phyloP scores from a whole-genome alignment of 352 stramenopile species.

The Discostella stelligera region DNA sequence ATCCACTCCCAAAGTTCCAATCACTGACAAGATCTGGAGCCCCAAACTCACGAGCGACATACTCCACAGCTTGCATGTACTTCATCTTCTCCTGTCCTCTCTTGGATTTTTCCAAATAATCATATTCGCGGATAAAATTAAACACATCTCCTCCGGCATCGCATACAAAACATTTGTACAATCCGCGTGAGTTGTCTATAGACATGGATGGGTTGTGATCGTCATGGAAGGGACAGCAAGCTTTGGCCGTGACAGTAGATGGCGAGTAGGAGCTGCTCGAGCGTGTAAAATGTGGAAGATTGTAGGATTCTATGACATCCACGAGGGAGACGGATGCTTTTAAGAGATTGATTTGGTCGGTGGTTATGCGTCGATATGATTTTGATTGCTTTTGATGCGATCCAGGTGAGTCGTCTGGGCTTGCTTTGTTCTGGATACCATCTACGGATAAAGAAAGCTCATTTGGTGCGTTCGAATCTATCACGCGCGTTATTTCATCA shows the following conservation, averaged over 20 bases:
- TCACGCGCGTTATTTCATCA: not conserved
- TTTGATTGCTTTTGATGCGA: not conserved
- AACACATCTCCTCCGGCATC: conserved; percentile 82
- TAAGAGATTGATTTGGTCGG: conserved; percentile 58
- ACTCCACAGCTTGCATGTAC: conserved; percentile 74
- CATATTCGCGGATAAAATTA: conserved; percentile 81
- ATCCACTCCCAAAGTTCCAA: conserved; percentile 21
- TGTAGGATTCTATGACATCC: conserved; percentile 66
- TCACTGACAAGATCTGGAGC: conserved; percentile 25
- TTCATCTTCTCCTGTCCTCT: conserved; percentile 57
- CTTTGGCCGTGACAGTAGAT: conserved; percentile 37
- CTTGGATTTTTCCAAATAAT: conserved; percentile 48
- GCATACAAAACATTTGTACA: conserved; percentile 86
- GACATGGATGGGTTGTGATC: conserved; percentile 82
- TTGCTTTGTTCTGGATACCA: not conserved
- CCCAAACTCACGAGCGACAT: conserved; percentile 62
- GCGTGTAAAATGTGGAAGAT: conserved; percentile 58
- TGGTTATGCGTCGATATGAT: conserved; percentile 8
- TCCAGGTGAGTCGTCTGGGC: not conserved
- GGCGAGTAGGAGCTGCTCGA: conserved; percentile 14
- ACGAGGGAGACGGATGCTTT: conserved; percentile 62
- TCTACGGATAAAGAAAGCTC: not conserved
- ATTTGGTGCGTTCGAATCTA: not conserved
- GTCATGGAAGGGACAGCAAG: conserved; percentile 85
- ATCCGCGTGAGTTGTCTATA: conserved; percentile 74